A percentile compares a stretch with the other conserved stretches of the same genome.
Conservation (phyloP, 164 flowering plant genomes). For the Nymphaea thermarum region DNA sequence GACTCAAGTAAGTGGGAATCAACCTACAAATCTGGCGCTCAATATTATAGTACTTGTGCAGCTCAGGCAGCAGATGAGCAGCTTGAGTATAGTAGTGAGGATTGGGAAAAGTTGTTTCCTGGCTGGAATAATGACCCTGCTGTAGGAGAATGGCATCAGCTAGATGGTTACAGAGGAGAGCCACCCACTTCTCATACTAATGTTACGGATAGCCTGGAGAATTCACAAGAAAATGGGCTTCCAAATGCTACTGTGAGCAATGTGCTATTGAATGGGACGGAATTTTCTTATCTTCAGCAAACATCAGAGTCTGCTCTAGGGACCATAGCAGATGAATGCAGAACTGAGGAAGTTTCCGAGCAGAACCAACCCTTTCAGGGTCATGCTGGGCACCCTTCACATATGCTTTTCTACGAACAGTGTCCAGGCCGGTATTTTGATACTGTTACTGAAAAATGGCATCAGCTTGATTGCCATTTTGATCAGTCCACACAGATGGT, state of each 20-base stretch:
- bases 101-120: constrained; percentile 77
- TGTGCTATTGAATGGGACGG: constrained; percentile 16
- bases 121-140: constrained; percentile 74
- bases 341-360: constrained; percentile 25
- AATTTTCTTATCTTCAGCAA: constrained; percentile 59
- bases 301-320: constrained; percentile 38
- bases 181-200: not conserved
- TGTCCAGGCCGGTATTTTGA: constrained; percentile 96
- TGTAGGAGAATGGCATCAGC: constrained; percentile 81
- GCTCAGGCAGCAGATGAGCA: constrained; percentile 8
- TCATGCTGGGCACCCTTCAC: constrained; percentile 49
- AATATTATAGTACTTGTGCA: not conserved
- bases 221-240: constrained; percentile 9
- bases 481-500: constrained; percentile 23
- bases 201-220: constrained; percentile 15
- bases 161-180: constrained; percentile 32
- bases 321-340: constrained; percentile 26
- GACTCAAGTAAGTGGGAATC: not conserved
- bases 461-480: constrained; percentile 39
- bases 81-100: constrained; percentile 35
- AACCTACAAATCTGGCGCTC: not conserved
- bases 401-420: constrained; percentile 91
- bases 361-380: constrained; percentile 46
- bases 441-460: constrained; percentile 61
- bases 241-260: not conserved